Conservation (phyloP, 225 moss, liverwort and hornwort genomes). For the Anthoceros angustus region DNA sequence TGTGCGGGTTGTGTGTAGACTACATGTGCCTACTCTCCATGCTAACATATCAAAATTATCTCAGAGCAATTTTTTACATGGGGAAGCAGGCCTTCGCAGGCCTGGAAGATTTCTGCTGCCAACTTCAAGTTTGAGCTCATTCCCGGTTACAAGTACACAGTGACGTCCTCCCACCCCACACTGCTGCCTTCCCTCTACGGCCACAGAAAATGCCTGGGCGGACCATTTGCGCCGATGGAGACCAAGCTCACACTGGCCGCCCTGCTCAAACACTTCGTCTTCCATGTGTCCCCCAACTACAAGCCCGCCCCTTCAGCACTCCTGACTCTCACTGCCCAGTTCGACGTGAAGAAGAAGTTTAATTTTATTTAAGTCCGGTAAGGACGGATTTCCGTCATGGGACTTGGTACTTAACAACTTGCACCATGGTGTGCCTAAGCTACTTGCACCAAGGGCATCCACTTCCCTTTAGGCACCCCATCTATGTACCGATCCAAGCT, state of each 20-base stretch:
- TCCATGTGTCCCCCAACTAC: slow-evolving; percentile 35
- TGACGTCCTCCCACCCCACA: neutral
- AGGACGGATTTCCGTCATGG: too few relatives aligned
- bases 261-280: slow-evolving; percentile 29
- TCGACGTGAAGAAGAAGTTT: too few relatives aligned
- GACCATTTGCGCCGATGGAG: slow-evolving; percentile 54
- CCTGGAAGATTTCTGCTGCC: slow-evolving; percentile 10
- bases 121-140: slow-evolving; percentile 9
- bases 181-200: slow-evolving; percentile 14
- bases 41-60: too few relatives aligned
- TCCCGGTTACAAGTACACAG: slow-evolving; percentile 20
- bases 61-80: too few relatives aligned
- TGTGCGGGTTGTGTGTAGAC: too few relatives aligned
- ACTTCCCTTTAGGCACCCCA: too few relatives aligned
- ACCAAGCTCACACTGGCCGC: slow-evolving; percentile 42
- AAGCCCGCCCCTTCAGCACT: slow-evolving; percentile 21
- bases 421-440: too few relatives aligned
- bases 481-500: too few relatives aligned
- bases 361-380: too few relatives aligned
- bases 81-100: slow-evolving; percentile 17
- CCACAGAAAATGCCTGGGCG: slow-evolving; percentile 57
- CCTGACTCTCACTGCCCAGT: neutral
- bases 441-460: too few relatives aligned
- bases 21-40: too few relatives aligned
- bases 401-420: too few relatives aligned